Conservation (phyloP, 148 eudicot species). For the Camellia granthamiana region DNA sequence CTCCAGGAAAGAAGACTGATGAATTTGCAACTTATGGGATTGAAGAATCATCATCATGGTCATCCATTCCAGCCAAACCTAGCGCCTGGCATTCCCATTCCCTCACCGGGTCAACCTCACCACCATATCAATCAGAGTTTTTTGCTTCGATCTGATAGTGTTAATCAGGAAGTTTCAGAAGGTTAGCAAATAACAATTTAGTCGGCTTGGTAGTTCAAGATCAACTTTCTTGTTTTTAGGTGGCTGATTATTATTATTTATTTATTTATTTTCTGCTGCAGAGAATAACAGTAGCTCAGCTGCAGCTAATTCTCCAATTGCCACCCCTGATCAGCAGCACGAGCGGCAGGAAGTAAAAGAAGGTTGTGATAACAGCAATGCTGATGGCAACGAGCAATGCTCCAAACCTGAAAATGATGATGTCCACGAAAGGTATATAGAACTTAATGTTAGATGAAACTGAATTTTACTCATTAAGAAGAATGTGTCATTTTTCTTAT, state of each 20-base stretch:
- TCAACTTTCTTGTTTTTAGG: neutral
- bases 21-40: conserved; percentile 70
- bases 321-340: conserved; percentile 21
- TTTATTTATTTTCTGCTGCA: conserved; percentile 17
- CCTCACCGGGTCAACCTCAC: conserved; percentile 30
- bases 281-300: conserved; percentile 32
- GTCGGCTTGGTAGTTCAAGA: neutral
- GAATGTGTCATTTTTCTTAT: neutral
- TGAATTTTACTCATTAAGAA: neutral
- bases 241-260: neutral
- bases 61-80: conserved; percentile 38
- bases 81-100: conserved; percentile 24
- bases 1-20: conserved; percentile 72
- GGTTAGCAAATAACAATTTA: conserved; percentile 30
- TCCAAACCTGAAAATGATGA: conserved; percentile 30
- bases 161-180: conserved; percentile 39
- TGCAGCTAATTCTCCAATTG: conserved; percentile 20
- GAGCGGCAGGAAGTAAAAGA: conserved; percentile 30
- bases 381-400: conserved; percentile 26
- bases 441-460: neutral
- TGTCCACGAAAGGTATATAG: conserved; percentile 54
- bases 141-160: conserved; percentile 21
- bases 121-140: conserved; percentile 22
- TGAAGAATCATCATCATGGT: conserved; percentile 44
- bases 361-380: conserved; percentile 25